Evolutionary conservation across 768 basidiomycete genomes (phyloP).

Genomic region (Neoboletus magnificus): DNA sequence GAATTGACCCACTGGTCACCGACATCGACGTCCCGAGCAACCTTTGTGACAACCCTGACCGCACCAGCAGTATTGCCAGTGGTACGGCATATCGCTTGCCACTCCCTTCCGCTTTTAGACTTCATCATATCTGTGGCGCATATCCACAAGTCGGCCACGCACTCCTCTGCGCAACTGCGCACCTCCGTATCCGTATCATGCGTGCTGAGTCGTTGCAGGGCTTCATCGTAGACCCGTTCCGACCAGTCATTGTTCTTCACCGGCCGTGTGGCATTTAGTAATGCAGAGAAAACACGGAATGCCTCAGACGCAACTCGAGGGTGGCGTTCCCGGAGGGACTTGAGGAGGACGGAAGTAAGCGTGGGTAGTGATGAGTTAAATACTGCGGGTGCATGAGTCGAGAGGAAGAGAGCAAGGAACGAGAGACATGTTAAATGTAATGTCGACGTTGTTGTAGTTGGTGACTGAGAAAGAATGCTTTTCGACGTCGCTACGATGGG

Average conservation of each 20-base stretch:
- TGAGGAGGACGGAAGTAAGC: conserved; percentile 73
- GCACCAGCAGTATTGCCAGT: conserved; percentile 71
- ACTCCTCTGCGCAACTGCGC: conserved; percentile 74
- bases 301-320: conserved; percentile 87
- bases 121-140: conserved; percentile 73
- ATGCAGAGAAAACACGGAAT: conserved; percentile 81
- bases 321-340: conserved; percentile 74
- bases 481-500: conserved; percentile 64
- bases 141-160: conserved; percentile 84
- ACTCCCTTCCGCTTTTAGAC: conserved; percentile 66
- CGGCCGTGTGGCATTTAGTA: conserved; percentile 75
- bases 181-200: conserved; percentile 93
- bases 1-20: conserved; percentile 79
- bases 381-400: conserved; percentile 53
- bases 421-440: conserved; percentile 81
- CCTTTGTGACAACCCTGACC: conserved; percentile 78
- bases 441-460: conserved; percentile 73
- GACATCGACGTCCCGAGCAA: conserved; percentile 72
- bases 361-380: conserved; percentile 60
- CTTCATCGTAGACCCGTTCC: conserved; percentile 70
- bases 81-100: conserved; percentile 73
- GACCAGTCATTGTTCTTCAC: conserved; percentile 63
- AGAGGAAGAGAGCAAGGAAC: conserved; percentile 84
- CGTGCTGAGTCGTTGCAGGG: conserved; percentile 62
- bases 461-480: conserved; percentile 59